Evolutionary conservation across 129 eudicot genomes (phyloP).

Genomic region (carrot (Daucus carota)): DNA sequence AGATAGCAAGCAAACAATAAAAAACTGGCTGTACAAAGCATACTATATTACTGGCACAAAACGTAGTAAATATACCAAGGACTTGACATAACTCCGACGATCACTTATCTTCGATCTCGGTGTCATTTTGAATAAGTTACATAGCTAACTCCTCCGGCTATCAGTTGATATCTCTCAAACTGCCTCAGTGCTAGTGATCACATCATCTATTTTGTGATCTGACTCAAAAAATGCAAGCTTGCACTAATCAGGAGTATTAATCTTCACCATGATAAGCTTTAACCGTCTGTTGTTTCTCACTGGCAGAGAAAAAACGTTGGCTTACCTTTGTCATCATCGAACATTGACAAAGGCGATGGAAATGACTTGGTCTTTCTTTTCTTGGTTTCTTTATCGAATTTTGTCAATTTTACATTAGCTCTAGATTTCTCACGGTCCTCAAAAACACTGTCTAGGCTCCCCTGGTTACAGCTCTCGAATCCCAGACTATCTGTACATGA

Average conservation of each 20-base stretch:
- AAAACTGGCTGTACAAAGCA: too few relatives aligned
- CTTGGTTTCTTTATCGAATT: slow-evolving; percentile 8
- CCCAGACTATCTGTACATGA: slow-evolving; percentile 39
- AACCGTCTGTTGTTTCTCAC: background rate
- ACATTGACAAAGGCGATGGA: slow-evolving; percentile 23
- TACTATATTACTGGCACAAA: too few relatives aligned
- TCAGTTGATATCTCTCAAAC: background rate
- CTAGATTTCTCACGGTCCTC: background rate
- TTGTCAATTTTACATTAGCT: background rate
- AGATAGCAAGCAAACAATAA: too few relatives aligned
- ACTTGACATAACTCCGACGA: too few relatives aligned
- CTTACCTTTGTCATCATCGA: background rate
- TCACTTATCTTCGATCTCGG: too few relatives aligned
- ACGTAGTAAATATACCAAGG: too few relatives aligned
- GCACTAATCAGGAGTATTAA: background rate
- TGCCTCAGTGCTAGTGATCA: background rate
- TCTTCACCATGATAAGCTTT: background rate
- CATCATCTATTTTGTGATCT: background rate
- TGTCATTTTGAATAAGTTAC: too few relatives aligned
- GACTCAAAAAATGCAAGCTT: background rate
- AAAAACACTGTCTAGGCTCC: slow-evolving; percentile 7
- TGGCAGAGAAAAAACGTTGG: background rate
- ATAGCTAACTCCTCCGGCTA: too few relatives aligned
- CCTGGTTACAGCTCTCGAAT: slow-evolving; percentile 33
- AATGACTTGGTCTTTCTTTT: background rate